These are phyloP conservation scores for Hanseniaspora occidentalis DNA, from an alignment of 805 yeast genomes.

Conservation along the genomic window DNA sequence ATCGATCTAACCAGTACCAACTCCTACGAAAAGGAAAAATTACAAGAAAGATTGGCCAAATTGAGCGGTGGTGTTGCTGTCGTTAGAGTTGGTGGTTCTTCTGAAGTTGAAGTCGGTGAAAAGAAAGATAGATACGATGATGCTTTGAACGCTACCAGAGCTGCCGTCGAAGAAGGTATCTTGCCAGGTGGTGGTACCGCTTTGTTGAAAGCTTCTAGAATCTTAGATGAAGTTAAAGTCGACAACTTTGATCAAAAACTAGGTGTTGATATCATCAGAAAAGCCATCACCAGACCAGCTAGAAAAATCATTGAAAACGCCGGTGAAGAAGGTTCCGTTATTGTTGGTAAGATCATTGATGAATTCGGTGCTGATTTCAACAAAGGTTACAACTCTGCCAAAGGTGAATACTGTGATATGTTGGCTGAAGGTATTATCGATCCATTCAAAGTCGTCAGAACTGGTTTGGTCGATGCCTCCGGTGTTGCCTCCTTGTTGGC, in stretches of 20 bases:
- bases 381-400: conserved; percentile 83
- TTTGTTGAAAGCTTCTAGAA: conserved; percentile 75
- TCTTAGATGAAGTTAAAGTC: conserved; percentile 57
- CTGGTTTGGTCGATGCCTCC: conserved; percentile 89
- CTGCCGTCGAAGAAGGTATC: conserved; percentile 97
- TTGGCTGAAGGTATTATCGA: conserved; percentile 94
- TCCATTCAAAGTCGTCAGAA: conserved; percentile 95
- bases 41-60: conserved; percentile 95
- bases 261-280: conserved; percentile 86
- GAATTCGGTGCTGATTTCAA: conserved; percentile 59
- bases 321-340: conserved; percentile 94
- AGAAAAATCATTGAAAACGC: conserved; percentile 92
- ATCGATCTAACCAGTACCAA: conserved; percentile 57
- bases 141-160: conserved; percentile 96
- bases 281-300: conserved; percentile 92
- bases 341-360: conserved; percentile 71
- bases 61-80: conserved; percentile 98
- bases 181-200: conserved; percentile 99
- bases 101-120: conserved; percentile 97
- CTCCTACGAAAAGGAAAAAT: conserved; percentile 92
- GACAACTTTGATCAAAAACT: conserved; percentile 92
- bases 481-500: conserved; percentile 97
- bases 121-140: conserved; percentile 99
- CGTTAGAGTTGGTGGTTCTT: conserved; percentile 90
- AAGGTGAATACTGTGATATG: conserved; percentile 92